Percentiles rank a stretch among this genome's conserved stretches.
Evolutionary conservation across 768 basidiomycete species (phyloP).

Genomic region (Mycena alexandri): DNA sequence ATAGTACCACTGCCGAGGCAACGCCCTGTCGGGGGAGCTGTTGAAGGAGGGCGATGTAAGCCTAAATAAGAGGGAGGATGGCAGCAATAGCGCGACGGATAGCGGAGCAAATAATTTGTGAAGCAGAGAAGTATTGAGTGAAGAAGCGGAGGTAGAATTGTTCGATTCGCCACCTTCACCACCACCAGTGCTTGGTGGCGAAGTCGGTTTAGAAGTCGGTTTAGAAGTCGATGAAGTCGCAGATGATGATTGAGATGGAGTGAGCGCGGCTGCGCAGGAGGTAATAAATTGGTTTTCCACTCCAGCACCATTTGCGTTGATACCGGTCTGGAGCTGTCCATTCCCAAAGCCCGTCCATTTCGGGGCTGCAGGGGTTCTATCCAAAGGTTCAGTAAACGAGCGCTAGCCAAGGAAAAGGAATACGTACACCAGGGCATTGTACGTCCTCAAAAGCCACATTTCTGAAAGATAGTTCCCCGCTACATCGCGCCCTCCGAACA

Average conservation of each 20-base stretch:
- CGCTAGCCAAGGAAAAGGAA: too few species aligned
- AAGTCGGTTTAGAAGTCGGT: slow-evolving; percentile 36
- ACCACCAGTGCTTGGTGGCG: slow-evolving; percentile 30
- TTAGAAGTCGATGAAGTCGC: slow-evolving; percentile 40
- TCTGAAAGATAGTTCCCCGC: slow-evolving; percentile 78
- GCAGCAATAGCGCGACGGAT: slow-evolving; percentile 56
- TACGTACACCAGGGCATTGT: slow-evolving; percentile 63
- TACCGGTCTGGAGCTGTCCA: slow-evolving; percentile 72
- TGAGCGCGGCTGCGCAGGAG: slow-evolving; percentile 65
- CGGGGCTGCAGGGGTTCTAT: slow-evolving; percentile 58
- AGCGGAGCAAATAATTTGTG: slow-evolving; percentile 62
- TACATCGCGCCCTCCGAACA: slow-evolving; percentile 83
- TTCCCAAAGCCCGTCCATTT: slow-evolving; percentile 76
- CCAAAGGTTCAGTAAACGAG: too few species aligned
- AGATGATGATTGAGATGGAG: slow-evolving; percentile 39
- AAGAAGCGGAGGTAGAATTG: slow-evolving; percentile 14
- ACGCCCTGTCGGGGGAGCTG: slow-evolving; percentile 26
- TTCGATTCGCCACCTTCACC: background rate
- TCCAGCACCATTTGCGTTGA: slow-evolving; percentile 75
- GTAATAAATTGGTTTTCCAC: slow-evolving; percentile 72
- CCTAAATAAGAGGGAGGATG: slow-evolving; percentile 53
- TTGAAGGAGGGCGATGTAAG: slow-evolving; percentile 40
- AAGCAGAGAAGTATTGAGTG: slow-evolving; percentile 53
- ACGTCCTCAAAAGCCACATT: slow-evolving; percentile 83
- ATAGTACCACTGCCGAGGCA: slow-evolving; percentile 46